phyloP scores from a whole-genome alignment of 2,329 filamentous ascomycete species.

The Fusarium staphyleae region DNA sequence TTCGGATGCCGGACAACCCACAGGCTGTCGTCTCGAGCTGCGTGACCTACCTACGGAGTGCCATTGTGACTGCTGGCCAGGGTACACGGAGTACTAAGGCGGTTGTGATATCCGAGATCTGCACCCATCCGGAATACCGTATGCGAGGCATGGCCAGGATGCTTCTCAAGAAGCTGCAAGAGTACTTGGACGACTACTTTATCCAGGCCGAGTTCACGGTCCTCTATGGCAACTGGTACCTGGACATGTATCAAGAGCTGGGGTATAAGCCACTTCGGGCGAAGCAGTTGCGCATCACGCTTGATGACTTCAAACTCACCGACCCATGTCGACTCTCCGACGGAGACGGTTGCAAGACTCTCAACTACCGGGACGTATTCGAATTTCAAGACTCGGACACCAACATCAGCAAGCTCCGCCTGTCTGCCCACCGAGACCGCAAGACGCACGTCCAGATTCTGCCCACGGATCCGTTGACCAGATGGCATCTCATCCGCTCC shows the following conservation, averaged over 20 bases:
- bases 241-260: conserved; percentile 44
- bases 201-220: conserved; percentile 44
- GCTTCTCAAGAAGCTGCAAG: conserved; percentile 45
- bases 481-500: conserved; percentile 46
- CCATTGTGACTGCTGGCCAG: conserved; percentile 21
- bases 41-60: conserved; percentile 39
- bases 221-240: conserved; percentile 47
- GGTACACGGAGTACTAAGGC: conserved; percentile 39
- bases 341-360: not conserved
- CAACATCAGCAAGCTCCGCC: conserved; percentile 39
- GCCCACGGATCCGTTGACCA: conserved; percentile 41
- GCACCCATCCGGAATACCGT: conserved; percentile 47
- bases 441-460: conserved; percentile 46
- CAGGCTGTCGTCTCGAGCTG: conserved; percentile 47
- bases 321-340: not conserved
- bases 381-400: conserved; percentile 30
- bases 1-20: conserved; percentile 41
- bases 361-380: conserved; percentile 14
- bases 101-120: conserved; percentile 47
- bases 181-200: conserved; percentile 42
- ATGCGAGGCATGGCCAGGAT: conserved; percentile 46
- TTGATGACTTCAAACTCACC: conserved; percentile 33
- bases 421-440: conserved; percentile 31
- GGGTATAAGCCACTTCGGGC: conserved; percentile 47
- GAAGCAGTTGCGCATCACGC: conserved; percentile 44